Evolutionary conservation across 2,329 filamentous ascomycete genomes (phyloP), one percentile per base, ranked within the genome.

Genomic region (Paramyrothecium sp.): DNA sequence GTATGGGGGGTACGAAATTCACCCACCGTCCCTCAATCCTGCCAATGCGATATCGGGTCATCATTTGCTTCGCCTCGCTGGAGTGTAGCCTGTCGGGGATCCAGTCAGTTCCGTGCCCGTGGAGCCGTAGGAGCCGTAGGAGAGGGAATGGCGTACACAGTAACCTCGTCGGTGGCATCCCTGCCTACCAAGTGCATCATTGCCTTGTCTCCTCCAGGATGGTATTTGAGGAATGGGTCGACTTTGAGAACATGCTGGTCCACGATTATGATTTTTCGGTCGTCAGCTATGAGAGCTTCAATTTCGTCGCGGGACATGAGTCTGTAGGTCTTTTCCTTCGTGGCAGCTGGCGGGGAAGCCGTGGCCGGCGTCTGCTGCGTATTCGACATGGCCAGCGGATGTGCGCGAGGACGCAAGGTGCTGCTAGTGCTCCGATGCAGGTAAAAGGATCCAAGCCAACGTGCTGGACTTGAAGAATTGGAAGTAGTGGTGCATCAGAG

Each of bases 121-220:
- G 8, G 33, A 19, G n/a, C n/a, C 13, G 38, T 16, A 23, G 16
- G 16, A 20, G 48, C 33, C 4, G 53, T 16, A 33, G 48, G 16
- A 50, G 20, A 30, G 3, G 46, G 34, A 50, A 54, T 53, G 16
- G 23, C 89, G 53, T 82, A 97, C 91, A 89, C 91, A 72, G 89
- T 91, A 60, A 98, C 88, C 75, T 98, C 95, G 73, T 97, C 93
- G 12, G 94, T 97, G 53, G 92, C 94, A 84, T 97, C 92, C 75
- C 89, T 86, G 60, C 92, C 92, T 59, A 98, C 85, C 92, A 97
- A 95, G 71, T 99, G 95, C 71, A 86, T 80, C 62, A 99, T 96
- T 55, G 94, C 85, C 75, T 92, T 95, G 67, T 94, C 88, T 65
- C 95, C 95, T 57, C 95, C 95, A 13, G 95, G 95, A 68, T 98